Base-by-base conservation (phyloP, 768 basidiomycete species). In the Macrolepiota albuminosa region DNA sequence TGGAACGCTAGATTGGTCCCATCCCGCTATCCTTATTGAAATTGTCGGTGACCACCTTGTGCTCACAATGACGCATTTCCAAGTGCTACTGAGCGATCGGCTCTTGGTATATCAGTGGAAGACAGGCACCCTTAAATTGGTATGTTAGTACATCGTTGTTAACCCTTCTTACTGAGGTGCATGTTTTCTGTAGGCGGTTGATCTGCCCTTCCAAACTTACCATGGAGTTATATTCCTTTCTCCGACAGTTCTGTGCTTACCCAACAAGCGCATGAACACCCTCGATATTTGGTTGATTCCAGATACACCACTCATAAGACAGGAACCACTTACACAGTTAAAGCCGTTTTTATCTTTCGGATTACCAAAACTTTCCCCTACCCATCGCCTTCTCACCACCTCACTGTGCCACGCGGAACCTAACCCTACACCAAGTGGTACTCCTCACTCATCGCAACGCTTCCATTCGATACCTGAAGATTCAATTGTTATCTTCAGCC, bases 1-100 rank as follows among this genome's bases (percentile, higher is more conserved):
- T 3, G 58, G 63, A 33, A 68, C 54, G 2, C 66, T 34, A 1
- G 68, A 61, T 61, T 42, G 18, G 40, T 26, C 48, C 0, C 45
- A 21, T 5, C 63, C 61, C 6, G 21, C 58, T 11, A 54, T 61
- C 26, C 40, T 56, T 10, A 64, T 66, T 18, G 65, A 66, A 42
- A 62, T 66, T 6, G 60, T 66, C 33, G 63, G 59, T 6, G 53
- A 60, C 31, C 45, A 64, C 37, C 24, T 66, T 9, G 63, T 61
- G n/a, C 56, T 66, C 16, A 33, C 56, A 16, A 50, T 56, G 16
- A 47, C 59, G 10, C 51, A 56, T 6, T 37, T 53, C n/a, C 59
- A 48, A 4, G 39, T 45, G n/a, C 11, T 16, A 14, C 1, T 18
- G 24, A 31, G 4, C 1, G 63, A 66, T 45, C n/a, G n/a, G n/a